A percentile compares a stretch with the other conserved stretches of the same genome.
These are phyloP conservation scores for Russula olivacea DNA, from an alignment of 768 basidiomycete species.

Conservation along the genomic window DNA sequence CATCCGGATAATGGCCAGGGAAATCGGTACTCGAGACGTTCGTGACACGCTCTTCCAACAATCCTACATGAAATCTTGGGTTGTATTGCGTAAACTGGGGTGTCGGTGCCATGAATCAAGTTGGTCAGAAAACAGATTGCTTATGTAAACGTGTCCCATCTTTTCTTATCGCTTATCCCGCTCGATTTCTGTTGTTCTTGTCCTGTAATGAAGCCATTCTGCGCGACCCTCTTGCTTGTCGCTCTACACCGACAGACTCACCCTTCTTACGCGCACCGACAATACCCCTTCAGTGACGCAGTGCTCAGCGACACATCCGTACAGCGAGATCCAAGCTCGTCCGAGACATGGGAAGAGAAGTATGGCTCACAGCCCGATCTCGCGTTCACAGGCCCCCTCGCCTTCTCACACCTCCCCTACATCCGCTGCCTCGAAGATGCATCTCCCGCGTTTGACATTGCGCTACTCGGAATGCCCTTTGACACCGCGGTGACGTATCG, in stretches of 20 bases:
- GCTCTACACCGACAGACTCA: background rate
- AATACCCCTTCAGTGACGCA: background rate
- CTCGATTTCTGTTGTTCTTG: too few relatives aligned
- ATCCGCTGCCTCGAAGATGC: slow-evolving; percentile 45
- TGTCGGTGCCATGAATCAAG: slow-evolving; percentile 8
- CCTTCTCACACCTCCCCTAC: slow-evolving; percentile 82
- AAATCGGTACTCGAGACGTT: slow-evolving; percentile 86
- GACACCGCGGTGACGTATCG: slow-evolving; percentile 54
- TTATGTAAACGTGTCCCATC: background rate
- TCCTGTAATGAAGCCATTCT: too few relatives aligned
- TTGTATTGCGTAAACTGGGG: slow-evolving; percentile 29
- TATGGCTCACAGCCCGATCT: slow-evolving; percentile 74
- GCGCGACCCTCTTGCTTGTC: background rate
- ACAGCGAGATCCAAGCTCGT: background rate
- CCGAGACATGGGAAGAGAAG: slow-evolving; percentile 50
- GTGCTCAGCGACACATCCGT: background rate
- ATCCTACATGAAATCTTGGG: slow-evolving; percentile 53
- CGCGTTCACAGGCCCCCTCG: slow-evolving; percentile 69
- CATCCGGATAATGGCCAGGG: slow-evolving; percentile 81
- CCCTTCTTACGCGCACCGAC: background rate
- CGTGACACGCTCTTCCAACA: slow-evolving; percentile 64
- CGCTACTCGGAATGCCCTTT: slow-evolving; percentile 70
- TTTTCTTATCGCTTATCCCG: too few relatives aligned
- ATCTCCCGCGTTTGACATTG: slow-evolving; percentile 42
- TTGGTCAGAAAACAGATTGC: background rate